phyloP scores from a whole-genome alignment of 108 stramenopile genomes.

The Nitzschia sp. region DNA sequence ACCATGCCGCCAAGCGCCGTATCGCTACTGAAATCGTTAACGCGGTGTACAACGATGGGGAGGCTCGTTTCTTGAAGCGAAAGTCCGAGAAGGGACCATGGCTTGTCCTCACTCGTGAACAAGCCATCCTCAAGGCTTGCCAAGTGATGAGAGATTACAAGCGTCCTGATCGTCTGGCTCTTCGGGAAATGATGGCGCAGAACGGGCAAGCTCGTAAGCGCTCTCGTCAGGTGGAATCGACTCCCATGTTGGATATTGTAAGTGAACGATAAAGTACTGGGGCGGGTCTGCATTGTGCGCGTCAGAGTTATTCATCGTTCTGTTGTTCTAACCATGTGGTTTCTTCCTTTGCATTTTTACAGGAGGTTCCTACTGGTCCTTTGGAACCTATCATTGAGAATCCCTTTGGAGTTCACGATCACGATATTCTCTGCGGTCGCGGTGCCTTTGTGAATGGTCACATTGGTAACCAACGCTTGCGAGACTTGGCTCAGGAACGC shows the following conservation, averaged over 20 bases:
- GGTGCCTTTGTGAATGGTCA: conserved; percentile 68
- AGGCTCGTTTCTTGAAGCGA: conserved; percentile 59
- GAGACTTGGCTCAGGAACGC: conserved; percentile 49
- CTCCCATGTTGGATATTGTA: conserved; percentile 31
- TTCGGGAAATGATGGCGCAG: conserved; percentile 47
- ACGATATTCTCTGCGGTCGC: conserved; percentile 62
- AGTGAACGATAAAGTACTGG: no score
- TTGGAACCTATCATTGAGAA: conserved; percentile 45
- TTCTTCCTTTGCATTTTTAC: neutral
- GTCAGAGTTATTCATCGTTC: neutral
- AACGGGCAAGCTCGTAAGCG: conserved; percentile 42
- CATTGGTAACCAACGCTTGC: conserved; percentile 44
- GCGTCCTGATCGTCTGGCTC: conserved; percentile 69
- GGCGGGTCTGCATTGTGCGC: neutral
- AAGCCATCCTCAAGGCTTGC: conserved; percentile 67
- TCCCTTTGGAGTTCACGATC: conserved; percentile 52
- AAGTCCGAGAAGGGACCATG: conserved; percentile 52
- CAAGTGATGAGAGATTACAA: conserved; percentile 81
- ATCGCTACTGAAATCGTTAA: conserved; percentile 63
- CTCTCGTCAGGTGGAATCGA: conserved; percentile 21
- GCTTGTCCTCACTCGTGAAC: conserved; percentile 61
- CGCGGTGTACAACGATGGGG: conserved; percentile 11
- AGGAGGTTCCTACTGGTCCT: conserved; percentile 18
- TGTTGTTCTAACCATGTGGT: neutral
- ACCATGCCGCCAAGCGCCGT: conserved; percentile 60